phyloP scores from a whole-genome alignment of 192 early-diverging fungal genomes.

The Coemansia sp. region DNA sequence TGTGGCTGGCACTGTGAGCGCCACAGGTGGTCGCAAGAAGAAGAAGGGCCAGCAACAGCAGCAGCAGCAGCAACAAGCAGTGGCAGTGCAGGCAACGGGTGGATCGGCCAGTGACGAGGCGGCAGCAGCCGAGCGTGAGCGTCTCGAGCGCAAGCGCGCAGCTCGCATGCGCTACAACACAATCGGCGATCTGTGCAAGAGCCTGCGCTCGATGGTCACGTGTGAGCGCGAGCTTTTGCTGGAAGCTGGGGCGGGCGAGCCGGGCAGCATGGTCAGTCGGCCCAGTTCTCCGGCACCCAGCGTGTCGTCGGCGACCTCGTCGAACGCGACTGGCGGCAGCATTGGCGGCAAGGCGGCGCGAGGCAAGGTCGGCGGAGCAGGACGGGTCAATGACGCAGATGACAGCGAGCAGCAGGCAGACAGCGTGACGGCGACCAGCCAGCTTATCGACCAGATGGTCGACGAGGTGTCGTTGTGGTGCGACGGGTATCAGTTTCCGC shows the following conservation, averaged over 20 bases:
- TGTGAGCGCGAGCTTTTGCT: constrained; percentile 25
- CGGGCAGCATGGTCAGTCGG: constrained; percentile 10
- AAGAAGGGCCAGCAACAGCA: constrained; percentile 36
- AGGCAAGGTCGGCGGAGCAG: not conserved
- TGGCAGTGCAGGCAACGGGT: not conserved
- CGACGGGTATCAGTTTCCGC: constrained; percentile 52
- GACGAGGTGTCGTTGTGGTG: constrained; percentile 48
- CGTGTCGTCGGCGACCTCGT: constrained; percentile 20
- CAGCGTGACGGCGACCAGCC: constrained; percentile 5
- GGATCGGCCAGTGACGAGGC: not conserved
- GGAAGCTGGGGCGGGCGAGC: constrained; percentile 1
- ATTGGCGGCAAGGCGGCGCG: not conserved
- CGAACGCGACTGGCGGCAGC: constrained; percentile 7
- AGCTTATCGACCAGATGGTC: constrained; percentile 38
- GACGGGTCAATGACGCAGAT: not conserved
- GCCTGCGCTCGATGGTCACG: constrained; percentile 30
- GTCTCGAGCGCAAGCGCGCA: constrained; percentile 39
- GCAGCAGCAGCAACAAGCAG: not conserved
- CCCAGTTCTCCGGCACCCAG: constrained; percentile 29
- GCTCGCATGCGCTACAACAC: constrained; percentile 33
- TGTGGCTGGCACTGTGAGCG: constrained; percentile 2
- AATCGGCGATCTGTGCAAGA: constrained; percentile 39
- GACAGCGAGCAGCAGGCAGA: not conserved
- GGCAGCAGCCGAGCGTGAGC: constrained; percentile 32
- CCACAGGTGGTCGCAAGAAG: constrained; percentile 25